Evolutionary conservation across 805 yeast genomes (phyloP).

Genomic region (Clavispora santaluciae): DNA sequence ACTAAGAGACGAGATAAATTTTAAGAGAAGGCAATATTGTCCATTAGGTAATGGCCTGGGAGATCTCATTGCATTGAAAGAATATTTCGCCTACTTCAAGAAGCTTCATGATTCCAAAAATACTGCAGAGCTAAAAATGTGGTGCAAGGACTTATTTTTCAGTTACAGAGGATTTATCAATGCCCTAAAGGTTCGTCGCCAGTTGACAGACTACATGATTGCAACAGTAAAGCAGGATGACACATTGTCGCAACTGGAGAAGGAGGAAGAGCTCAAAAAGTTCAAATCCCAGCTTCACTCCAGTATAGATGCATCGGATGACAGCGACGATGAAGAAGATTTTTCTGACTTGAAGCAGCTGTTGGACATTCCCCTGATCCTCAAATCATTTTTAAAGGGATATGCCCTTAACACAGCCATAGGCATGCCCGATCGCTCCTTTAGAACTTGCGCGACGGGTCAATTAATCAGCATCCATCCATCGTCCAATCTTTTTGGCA

Average conservation of each 20-base stretch:
- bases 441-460: conserved; percentile 77
- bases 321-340: conserved; percentile 21
- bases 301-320: conserved; percentile 11
- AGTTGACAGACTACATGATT: conserved; percentile 65
- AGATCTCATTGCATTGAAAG: conserved; percentile 79
- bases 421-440: conserved; percentile 92
- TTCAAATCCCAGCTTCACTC: conserved; percentile 22
- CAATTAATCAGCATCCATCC: conserved; percentile 89
- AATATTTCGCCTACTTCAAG: conserved; percentile 56
- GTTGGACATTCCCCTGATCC: conserved; percentile 51
- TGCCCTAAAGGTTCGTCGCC: conserved; percentile 70
- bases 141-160: conserved; percentile 80
- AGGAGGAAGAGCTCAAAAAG: conserved; percentile 21
- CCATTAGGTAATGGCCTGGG: conserved; percentile 72
- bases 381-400: conserved; percentile 80
- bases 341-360: conserved; percentile 20
- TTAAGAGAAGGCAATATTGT: conserved; percentile 62
- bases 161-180: conserved; percentile 77
- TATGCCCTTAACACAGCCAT: conserved; percentile 86
- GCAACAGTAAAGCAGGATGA: conserved; percentile 42
- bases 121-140: conserved; percentile 55
- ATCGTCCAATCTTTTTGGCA: conserved; percentile 81
- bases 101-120: conserved; percentile 24
- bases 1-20: conserved; percentile 78
- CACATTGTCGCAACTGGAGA: conserved; percentile 21